A percentile compares a stretch with the other conserved stretches of the same genome.
phyloP scores from a whole-genome alignment of 2,329 filamentous ascomycete genomes.

The Neoascochyta sp. region DNA sequence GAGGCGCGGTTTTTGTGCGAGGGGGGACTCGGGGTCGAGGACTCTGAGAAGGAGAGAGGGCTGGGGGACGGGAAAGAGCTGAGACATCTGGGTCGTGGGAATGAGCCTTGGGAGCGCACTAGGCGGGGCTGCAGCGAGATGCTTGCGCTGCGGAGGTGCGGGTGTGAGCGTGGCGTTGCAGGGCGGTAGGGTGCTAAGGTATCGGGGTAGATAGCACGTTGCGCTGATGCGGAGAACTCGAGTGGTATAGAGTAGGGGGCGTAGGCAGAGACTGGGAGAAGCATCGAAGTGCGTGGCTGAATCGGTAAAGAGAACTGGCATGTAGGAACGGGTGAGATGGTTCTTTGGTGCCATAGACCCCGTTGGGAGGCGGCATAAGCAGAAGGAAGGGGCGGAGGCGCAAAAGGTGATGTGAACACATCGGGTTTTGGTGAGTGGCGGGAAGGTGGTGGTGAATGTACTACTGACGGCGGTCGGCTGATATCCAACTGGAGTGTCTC shows the following conservation, averaged over 20 bases:
- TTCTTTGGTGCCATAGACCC: no score
- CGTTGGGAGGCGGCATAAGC: no score
- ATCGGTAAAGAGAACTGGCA: constrained; percentile 10
- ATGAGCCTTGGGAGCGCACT: constrained; percentile 26
- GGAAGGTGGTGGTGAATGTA: constrained; percentile 17
- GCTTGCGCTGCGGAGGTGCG: constrained; percentile 14
- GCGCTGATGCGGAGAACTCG: constrained; percentile 31
- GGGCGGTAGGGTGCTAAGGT: constrained; percentile 13
- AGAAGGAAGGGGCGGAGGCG: constrained; percentile 27
- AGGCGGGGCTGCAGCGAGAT: constrained; percentile 19
- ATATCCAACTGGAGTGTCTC: constrained; percentile 23
- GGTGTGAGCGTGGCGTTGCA: constrained; percentile 17
- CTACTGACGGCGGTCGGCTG: constrained; percentile 15
- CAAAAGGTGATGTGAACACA: constrained; percentile 28
- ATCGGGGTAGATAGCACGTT: constrained; percentile 31
- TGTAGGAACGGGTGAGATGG: no score
- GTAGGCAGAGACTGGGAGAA: constrained; percentile 14
- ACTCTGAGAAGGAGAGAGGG: constrained; percentile 3
- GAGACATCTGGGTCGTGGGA: constrained; percentile 31
- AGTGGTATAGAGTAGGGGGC: constrained; percentile 24
- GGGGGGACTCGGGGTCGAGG: no score
- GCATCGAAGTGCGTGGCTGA: constrained; percentile 18
- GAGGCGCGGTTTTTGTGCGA: constrained; percentile 9
- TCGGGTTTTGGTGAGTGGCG: constrained; percentile 17
- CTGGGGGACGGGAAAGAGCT: constrained; percentile 12